Evolutionary conservation across 2,329 filamentous ascomycete genomes (phyloP), one percentile per base, ranked within the genome.

Genomic region (Whalleya microplaca): DNA sequence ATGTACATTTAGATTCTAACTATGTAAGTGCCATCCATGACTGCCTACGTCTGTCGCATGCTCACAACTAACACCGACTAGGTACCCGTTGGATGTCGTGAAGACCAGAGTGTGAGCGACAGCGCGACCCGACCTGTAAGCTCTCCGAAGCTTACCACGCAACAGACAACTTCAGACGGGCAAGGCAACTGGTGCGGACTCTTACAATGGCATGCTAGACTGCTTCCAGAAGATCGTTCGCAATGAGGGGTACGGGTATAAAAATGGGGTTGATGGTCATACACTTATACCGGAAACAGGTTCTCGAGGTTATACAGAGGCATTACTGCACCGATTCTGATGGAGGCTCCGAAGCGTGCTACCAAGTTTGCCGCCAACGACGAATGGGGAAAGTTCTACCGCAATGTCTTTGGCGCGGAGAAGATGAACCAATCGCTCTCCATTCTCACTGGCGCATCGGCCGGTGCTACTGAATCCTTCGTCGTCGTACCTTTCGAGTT

Each of bases 281-380:
- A 48, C 29, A 51, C 56, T 67, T 46, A 67, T 27, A 23, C 46
- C 21, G 40, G 41, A 27, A 41, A 32, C 67, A 95, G 91, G 58
- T 87, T 90, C 76, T 95, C 91, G 61, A 87, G 94, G 65, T 83
- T 99, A 59, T 99, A 99, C 81, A 92, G 95, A 66, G 95, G 95
- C 71, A 99, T 99, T 76, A 87, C 85, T 44, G 94, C 95, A 21
- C 95, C 95, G 48, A 98, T 99, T 71, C 84, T 98, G 66, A 99
- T 99, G 94, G 94, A 98, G 78, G 93, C 93, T 54, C 88, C 91
- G 65, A 58, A 76, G 85, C 87, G 92, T 78, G 94, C 94, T 43
- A 98, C 92, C 80, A 99, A 99, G 78, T 99, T 99, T 77, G 94
- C 95, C 45, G 95, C 95, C 78, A 99, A 99, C 78, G 95, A 99